Evolutionary conservation across 2,329 filamentous ascomycete genomes (phyloP), one percentile per base, ranked within the genome.

Genomic region (Cladophialophora exuberans): DNA sequence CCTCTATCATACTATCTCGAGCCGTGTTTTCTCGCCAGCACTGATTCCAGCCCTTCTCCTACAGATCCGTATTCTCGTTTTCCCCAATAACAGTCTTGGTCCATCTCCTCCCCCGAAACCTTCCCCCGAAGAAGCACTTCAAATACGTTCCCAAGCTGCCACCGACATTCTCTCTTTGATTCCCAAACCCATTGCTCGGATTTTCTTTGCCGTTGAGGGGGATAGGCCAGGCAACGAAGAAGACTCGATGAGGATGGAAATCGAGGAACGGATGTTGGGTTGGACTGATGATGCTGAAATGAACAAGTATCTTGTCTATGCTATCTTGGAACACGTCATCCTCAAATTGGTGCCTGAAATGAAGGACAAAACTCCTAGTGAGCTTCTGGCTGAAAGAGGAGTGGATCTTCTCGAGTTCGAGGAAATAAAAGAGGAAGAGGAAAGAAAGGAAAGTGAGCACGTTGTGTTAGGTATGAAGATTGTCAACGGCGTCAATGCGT

Each of bases 251-350:
- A 71, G 84, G 39, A 71, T 75, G 57, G 81, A 86, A 63, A 80
- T 90, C 60, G 83, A 86, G 66, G 76, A 76, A 50, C 75, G 76
- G 20, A 76, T 91, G 41, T 77, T 97, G 42, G 84, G 88, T 64
- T 77, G 92, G 31, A 86, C 96, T 62, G 83, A 82, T 13, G 91
- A 97, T 72, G 78, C 82, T 47, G 96, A 96, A 73, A 87, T 91
- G 73, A 99, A 99, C 74, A 95, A 92, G 75, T 91, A 97, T 73
- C 76, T 97, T 26, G 76, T 96, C 64, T 96, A 96, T 67, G 80
- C 84, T 39, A 78, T 94, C 43, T 74, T 97, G 28, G 94, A 99
- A 73, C 73, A 93, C 54, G 70, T 96, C 2, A 77, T 97, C n/a
- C 82, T 90, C 53, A 84, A 87, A 61, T 72, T 97, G 59, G 83